phyloP scores from a whole-genome alignment of 176 grass and related monocot genomes.

The bread wheat (Triticum aestivum) region DNA sequence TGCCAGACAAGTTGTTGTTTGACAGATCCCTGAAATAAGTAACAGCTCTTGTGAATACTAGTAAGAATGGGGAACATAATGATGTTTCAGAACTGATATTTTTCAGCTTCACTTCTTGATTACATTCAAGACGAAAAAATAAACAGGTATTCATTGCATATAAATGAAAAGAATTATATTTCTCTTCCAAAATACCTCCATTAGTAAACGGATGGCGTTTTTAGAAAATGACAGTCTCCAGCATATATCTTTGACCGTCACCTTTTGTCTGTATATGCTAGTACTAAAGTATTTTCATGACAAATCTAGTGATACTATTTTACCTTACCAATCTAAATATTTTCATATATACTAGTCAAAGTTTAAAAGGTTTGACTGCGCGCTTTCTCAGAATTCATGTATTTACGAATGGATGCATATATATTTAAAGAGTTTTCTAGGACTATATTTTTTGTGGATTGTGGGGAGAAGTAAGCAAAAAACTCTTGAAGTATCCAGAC shows the following conservation, averaged over 20 bases:
- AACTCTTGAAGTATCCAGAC: not conserved
- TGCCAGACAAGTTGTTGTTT: slow-evolving; percentile 58
- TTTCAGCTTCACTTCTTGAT: not conserved
- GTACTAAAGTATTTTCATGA: not conserved
- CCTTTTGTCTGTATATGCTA: not conserved
- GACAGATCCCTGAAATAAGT: slow-evolving; percentile 61
- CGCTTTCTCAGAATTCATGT: not conserved
- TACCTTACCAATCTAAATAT: not conserved
- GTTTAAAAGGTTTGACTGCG: not conserved
- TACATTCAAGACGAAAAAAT: not conserved
- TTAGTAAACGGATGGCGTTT: not conserved
- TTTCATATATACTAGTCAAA: not conserved
- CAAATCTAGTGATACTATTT: not conserved
- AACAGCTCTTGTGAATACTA: not conserved
- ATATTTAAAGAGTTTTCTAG: not conserved
- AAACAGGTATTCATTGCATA: not conserved
- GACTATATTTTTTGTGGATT: not conserved
- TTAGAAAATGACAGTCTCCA: not conserved
- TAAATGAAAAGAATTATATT: not conserved
- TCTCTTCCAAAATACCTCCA: not conserved
- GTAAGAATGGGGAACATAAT: not conserved
- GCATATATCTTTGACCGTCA: not conserved
- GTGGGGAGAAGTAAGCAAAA: not conserved
- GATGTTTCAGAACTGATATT: not conserved
- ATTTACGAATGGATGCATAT: not conserved